phyloP scores from a whole-genome alignment of 345 rosid genomes.

The Theobroma cacao region DNA sequence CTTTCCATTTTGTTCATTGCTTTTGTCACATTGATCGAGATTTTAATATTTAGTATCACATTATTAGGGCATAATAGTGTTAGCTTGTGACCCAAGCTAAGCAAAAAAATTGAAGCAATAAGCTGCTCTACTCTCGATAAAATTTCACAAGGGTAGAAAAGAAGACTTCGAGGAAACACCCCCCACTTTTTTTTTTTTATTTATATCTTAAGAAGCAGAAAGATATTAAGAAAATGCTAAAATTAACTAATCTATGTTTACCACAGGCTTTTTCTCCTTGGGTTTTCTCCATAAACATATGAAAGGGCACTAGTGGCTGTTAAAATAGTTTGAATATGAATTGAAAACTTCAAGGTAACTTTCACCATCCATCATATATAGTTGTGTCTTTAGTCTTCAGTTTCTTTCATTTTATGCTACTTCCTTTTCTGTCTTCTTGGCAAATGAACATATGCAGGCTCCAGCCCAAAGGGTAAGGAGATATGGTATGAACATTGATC shows the following conservation, averaged over 20 bases:
- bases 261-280: neutral
- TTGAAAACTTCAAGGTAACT: neutral
- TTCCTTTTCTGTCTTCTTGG: neutral
- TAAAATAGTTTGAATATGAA: neutral
- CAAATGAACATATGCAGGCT: neutral
- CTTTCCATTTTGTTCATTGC: neutral
- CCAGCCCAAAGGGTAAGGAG: neutral
- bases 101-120: too few relatives aligned
- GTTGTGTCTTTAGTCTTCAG: neutral
- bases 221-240: neutral
- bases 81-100: neutral
- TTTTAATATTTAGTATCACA: neutral
- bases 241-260: neutral
- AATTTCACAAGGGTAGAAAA: too few relatives aligned
- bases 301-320: neutral
- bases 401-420: neutral
- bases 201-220: neutral
- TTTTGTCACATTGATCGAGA: neutral
- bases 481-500: neutral
- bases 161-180: too few relatives aligned
- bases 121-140: too few relatives aligned
- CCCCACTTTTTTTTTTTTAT: too few relatives aligned
- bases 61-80: neutral
- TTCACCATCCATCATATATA: neutral
- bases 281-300: neutral